Percentiles rank a stretch among this genome's conserved stretches.
These are phyloP conservation scores for Nakazawaea anatomiae DNA, from an alignment of 805 yeast genomes.

Conservation along the genomic window DNA sequence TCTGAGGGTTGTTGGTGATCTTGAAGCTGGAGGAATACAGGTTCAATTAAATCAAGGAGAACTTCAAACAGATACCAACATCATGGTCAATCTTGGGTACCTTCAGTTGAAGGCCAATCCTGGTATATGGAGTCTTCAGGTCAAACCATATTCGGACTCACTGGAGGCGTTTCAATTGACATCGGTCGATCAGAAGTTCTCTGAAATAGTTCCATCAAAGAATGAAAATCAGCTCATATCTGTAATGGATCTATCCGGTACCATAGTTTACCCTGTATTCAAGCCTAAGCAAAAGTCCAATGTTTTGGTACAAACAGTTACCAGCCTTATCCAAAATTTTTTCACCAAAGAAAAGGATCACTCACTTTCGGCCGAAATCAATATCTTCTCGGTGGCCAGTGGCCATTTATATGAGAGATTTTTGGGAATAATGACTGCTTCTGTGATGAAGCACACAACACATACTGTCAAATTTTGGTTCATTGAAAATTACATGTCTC, in stretches of 20 bases:
- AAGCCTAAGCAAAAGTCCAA: constrained; percentile 3
- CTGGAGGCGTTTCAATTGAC: constrained; percentile 34
- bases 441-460: constrained; percentile 62
- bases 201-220: constrained; percentile 11
- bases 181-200: constrained; percentile 23
- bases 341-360: background rate
- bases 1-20: constrained; percentile 4
- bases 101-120: constrained; percentile 72
- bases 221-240: constrained; percentile 22
- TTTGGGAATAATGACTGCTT: constrained; percentile 70
- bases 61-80: constrained; percentile 46
- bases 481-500: constrained; percentile 74
- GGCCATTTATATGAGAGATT: constrained; percentile 77
- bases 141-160: constrained; percentile 36
- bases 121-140: constrained; percentile 55
- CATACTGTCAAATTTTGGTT: constrained; percentile 80
- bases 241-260: constrained; percentile 40
- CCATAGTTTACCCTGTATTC: constrained; percentile 38
- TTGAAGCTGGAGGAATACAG: constrained; percentile 46
- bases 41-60: constrained; percentile 30
- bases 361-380: constrained; percentile 48
- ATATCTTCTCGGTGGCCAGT: constrained; percentile 77
- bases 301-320: background rate
- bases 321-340: constrained; percentile 3
- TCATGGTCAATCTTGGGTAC: constrained; percentile 82